Base-by-base conservation (phyloP, 2,329 filamentous ascomycete genomes). In the Verticillium klebahnii region DNA sequence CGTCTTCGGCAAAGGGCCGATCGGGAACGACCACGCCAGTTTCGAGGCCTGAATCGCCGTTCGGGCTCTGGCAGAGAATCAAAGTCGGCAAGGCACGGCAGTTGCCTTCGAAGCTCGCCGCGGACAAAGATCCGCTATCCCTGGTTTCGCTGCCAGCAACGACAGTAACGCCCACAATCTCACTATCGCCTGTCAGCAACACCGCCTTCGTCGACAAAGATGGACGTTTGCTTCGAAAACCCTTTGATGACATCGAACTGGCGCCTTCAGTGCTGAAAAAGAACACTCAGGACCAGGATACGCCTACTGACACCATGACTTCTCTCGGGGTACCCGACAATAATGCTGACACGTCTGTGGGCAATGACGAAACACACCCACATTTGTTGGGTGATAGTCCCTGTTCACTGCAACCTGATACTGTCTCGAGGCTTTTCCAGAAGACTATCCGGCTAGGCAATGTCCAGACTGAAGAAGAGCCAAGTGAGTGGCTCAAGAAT, bases 401-500 rank as follows among this genome's bases (percentile, higher is more conserved):
- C 23, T 14, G 23, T 50, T 14, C 45, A 23, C 8, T 50, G n/a
- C 45, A 50, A n/a, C 6, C 45, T n/a, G 45, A 11, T 23, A 14
- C n/a, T 23, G n/a, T 23, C 5, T 50, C 45, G 23, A 23, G 12
- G 12, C 8, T 50, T 9, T 50, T 50, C 19, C 23, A 23, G 8
- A 32, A 56, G n/a, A 34, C 25, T 6, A 56, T 56, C n/a, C n/a
- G 56, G 7, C 34, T 57, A n/a, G 56, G 11, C 12, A 34, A 39
- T 9, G 31, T 11, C 3, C 32, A 45, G 39, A 15, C 72, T 9
- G 74, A 57, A 8, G 58, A 64, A 12, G 59, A 68, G 31, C 66
- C 67, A 8, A 76, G 70, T 56, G 66, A 72, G 11, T 92, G 89
- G 89, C 75, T 93, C 2, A 77, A 81, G 9, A 75, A 80, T 7